Base-by-base conservation (phyloP, 257 asterid genomes). In the Solanum paucissectum region DNA sequence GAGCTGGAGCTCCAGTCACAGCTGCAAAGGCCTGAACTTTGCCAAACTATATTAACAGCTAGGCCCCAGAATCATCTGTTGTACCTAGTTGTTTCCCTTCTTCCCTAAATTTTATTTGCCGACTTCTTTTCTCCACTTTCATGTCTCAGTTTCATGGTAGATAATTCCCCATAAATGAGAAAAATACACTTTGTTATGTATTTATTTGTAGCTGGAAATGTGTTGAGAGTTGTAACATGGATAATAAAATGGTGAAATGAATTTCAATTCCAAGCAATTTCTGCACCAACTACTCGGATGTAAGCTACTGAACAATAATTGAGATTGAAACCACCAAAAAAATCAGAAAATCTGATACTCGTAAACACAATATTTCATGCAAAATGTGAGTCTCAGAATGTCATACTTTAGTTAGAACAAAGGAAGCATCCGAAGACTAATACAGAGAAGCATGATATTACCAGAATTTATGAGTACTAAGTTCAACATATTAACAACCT, bases 11-110 rank as follows among this genome's bases (percentile, higher is more conserved):
- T 86, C 91, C 93, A 13, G 88, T 95, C 62, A 90, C 92, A 93
- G 95, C 98, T 29, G 87, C 93, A 18, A 95, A 93, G 94, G 97
- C 98, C 89, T 96, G 90, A 93, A 83, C 58, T 83, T 38, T 21
- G 82, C 77, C 83, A 68, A 34, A 68, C 86, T 87, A 64, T 75
- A 46, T 64, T 7, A 33, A 66, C 33, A 66, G 21, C 64, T 34
- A 71, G 83, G 58, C 40, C 23, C 62, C 85, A 44, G 77, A 32
- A 68, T 44, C 73, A 71, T 69, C 86, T 49, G 69, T 82, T 29
- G 69, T 29, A 32, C 81, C 87, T 46, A 12, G 83, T 64, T 85
- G 60, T 79, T 87, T 64, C 69, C 14, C 34, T 49, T 86, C 84
- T 64, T 20, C 88, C 38, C 79, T 84, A 58, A 58, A 36, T 89